Percentiles rank a stretch among this genome's conserved stretches.
phyloP scores from a whole-genome alignment of 805 yeast genomes.

The Candida nonsorbophila region DNA sequence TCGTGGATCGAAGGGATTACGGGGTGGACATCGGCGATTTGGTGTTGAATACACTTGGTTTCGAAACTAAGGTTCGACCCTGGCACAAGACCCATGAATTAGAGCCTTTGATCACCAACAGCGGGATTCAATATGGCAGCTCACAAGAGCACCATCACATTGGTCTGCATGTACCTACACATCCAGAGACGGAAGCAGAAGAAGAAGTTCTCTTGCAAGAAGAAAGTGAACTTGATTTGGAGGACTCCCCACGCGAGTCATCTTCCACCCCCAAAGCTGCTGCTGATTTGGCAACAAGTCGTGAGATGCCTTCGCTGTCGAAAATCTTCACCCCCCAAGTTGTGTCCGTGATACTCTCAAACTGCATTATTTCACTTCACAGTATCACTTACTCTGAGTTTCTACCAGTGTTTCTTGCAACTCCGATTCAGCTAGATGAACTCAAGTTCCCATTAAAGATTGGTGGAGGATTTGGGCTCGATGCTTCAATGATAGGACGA shows the following conservation, averaged over 20 bases:
- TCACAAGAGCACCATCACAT: background rate
- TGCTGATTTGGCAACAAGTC: slow-evolving; percentile 10
- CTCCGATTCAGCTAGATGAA: slow-evolving; percentile 15
- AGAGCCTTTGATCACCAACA: background rate
- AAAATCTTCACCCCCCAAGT: slow-evolving; percentile 22
- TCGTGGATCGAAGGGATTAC: slow-evolving; percentile 15
- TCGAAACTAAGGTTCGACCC: slow-evolving; percentile 19
- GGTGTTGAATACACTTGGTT: slow-evolving; percentile 18
- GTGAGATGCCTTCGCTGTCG: background rate
- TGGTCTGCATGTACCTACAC: slow-evolving; percentile 1
- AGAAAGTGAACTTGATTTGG: slow-evolving; percentile 10
- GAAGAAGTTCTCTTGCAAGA: slow-evolving; percentile 3
- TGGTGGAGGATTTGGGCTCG: slow-evolving; percentile 30
- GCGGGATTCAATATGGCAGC: no score
- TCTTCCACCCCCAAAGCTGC: slow-evolving; percentile 9
- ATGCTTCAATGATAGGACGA: slow-evolving; percentile 23
- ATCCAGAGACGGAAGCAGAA: background rate
- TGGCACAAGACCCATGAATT: slow-evolving; percentile 23
- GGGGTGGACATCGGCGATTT: slow-evolving; percentile 34
- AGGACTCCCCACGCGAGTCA: background rate
- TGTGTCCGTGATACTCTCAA: slow-evolving; percentile 22
- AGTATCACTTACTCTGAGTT: slow-evolving; percentile 26
- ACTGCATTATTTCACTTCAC: slow-evolving; percentile 28
- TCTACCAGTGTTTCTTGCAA: slow-evolving; percentile 29
- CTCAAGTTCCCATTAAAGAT: slow-evolving; percentile 27